These are phyloP conservation scores for Pseudozyma pruni DNA, from an alignment of 1,284 basidiomycete genomes.

Conservation along the genomic window DNA sequence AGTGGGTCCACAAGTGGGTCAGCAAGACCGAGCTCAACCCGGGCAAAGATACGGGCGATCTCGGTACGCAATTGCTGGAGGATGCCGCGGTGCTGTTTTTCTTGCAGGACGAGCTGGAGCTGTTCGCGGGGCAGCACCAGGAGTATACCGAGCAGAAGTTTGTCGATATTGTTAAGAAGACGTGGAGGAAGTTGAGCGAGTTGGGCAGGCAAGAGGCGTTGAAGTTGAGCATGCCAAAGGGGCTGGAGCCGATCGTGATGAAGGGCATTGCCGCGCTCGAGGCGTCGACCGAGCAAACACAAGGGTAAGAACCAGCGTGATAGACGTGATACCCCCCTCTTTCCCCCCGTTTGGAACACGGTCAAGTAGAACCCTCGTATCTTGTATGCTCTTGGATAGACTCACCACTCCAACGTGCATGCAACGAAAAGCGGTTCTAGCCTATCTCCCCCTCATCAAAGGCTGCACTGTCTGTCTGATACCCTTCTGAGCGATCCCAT, in stretches of 20 bases:
- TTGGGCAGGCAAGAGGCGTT: slow-evolving; percentile 56
- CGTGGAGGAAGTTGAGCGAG: slow-evolving; percentile 61
- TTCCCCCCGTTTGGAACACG: background rate
- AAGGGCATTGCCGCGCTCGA: slow-evolving; percentile 50
- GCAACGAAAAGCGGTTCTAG: slow-evolving; percentile 18
- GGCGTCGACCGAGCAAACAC: slow-evolving; percentile 16
- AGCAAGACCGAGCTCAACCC: slow-evolving; percentile 59
- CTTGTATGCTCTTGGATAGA: slow-evolving; percentile 29
- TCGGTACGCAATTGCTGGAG: slow-evolving; percentile 60
- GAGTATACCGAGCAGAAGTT: slow-evolving; percentile 59
- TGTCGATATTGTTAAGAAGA: slow-evolving; percentile 64
- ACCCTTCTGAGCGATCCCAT: background rate
- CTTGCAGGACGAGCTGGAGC: slow-evolving; percentile 55
- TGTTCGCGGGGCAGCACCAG: slow-evolving; percentile 52
- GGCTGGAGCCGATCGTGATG: slow-evolving; percentile 34
- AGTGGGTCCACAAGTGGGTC: slow-evolving; percentile 59
- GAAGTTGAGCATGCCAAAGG: slow-evolving; percentile 62
- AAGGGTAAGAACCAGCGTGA: slow-evolving; percentile 30
- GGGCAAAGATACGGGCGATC: slow-evolving; percentile 49
- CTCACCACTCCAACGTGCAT: slow-evolving; percentile 28
- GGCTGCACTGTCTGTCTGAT: background rate
- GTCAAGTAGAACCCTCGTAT: background rate
- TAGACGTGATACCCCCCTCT: slow-evolving; percentile 2
- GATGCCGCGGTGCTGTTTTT: slow-evolving; percentile 65
- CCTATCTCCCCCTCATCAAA: background rate